Evolutionary conservation across 2,329 filamentous ascomycete genomes (phyloP), one percentile per base, ranked within the genome.

Genomic region (Laburnicola sp.): DNA sequence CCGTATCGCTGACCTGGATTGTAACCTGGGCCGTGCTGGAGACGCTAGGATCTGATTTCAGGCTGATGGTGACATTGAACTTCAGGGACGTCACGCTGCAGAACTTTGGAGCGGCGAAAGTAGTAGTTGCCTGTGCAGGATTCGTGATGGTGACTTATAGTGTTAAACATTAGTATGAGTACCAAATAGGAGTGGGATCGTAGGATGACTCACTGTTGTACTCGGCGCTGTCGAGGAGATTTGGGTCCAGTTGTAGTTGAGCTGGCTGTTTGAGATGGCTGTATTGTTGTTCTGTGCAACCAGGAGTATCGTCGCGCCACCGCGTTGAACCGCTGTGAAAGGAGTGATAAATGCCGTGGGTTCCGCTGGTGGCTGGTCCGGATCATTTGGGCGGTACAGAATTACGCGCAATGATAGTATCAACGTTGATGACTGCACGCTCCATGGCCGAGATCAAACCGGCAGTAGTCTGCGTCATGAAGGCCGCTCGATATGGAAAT

Each of bases 161-260:
- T 16, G 16, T 16, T 16, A 8, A 21, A 21, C 4, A 4, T 41
- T 41, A 41, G 38, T 21, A 26, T 30, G 11, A 26, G 38, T 5
- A 8, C 9, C 5, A 2, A 10, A 26, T 9, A n/a, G 2, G 28
- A 11, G 11, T 2, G 25, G 16, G 11, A 8, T 16, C 6, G 8
- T 3, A 26, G 30, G 16, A n/a, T 16, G 7, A 16, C 11, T 41
- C 25, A 41, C 38, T n/a, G 38, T 28, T 11, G 26, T 26, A 9
- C 53, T 53, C 1, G 53, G 51, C 9, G 57, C 54, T 7, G 57
- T 28, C 6, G 68, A 64, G 1, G 58, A 41, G 11, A 60, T 63
- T 47, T 72, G 63, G 2, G 54, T 64, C 71, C 71, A 74, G 9
- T 39, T 43, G 50, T 69, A 74, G 45, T 51, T 60, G 7, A 73